Base-by-base conservation (phyloP, 2,329 filamentous ascomycete genomes). In the Aspergillus hiratsukae region DNA sequence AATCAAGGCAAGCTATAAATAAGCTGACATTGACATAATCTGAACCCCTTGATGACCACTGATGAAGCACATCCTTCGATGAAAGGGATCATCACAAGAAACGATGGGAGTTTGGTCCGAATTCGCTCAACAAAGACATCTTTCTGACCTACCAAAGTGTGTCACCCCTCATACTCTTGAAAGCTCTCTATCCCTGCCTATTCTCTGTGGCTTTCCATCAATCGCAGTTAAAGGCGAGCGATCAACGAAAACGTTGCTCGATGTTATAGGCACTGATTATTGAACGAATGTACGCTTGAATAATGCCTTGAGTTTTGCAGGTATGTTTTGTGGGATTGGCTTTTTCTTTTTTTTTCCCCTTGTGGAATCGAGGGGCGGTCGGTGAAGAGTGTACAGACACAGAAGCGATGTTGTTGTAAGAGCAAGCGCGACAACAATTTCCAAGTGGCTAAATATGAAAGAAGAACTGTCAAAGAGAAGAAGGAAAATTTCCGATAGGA, bases 121-220 rank as follows among this genome's bases (percentile, higher is more conserved):
- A n/a, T 25, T 37, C 19, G 11, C 9, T 45, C 35, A 10, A 21
- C 25, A 48, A 28, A 37, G 21, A 49, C 37, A 57, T 31, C 21
- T 51, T 52, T 35, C 52, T 53, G 45, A 64, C 64, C 51, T 66
- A 66, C 64, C 63, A 65, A 43, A 54, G 54, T 54, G 56, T 56
- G 53, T 43, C 43, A 52, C 59, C 62, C 61, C 63, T 64, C 63
- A 66, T 65, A 52, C 19, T 46, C 43, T 53, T 49, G 48, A 56
- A 45, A 28, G 46, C 50, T 28, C 52, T 23, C 58, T 57, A 8
- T 21, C 40, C 40, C 4, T 9, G 23, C 11, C 21, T 21, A 46
- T 27, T 14, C 23, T 25, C 43, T 27, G 2, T 25, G 11, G 23
- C 43, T 27, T 46, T 23, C 19, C 43, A 46, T 46, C 23, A 17